These are phyloP conservation scores for Seminavis robusta DNA, from an alignment of 108 stramenopile species.

Conservation along the genomic window DNA sequence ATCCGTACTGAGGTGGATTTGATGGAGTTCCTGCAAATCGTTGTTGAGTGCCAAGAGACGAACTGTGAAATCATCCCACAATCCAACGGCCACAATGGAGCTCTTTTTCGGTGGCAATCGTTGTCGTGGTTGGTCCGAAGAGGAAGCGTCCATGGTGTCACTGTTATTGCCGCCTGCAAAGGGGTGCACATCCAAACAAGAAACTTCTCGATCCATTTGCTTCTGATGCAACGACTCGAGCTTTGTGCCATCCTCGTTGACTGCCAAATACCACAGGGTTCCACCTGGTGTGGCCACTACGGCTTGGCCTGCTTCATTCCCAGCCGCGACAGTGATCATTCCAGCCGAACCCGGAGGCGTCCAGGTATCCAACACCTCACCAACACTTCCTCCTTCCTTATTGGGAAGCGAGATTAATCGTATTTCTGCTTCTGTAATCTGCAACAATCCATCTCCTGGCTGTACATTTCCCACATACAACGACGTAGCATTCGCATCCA, in stretches of 20 bases:
- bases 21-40: slow-evolving; percentile 25
- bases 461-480: slow-evolving; percentile 26
- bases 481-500: slow-evolving; percentile 61
- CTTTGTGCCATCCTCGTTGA: slow-evolving; percentile 27
- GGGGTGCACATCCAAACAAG: slow-evolving; percentile 89
- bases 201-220: slow-evolving; percentile 89
- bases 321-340: slow-evolving; percentile 82
- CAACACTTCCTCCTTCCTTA: slow-evolving; percentile 12
- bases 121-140: not conserved
- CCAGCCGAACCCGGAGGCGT: slow-evolving; percentile 46
- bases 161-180: slow-evolving; percentile 33
- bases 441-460: too few relatives aligned
- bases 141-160: slow-evolving; percentile 45
- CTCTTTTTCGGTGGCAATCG: not conserved
- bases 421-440: slow-evolving; percentile 83
- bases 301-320: slow-evolving; percentile 86
- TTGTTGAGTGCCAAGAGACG: slow-evolving; percentile 69
- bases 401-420: too few relatives aligned
- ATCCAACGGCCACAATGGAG: slow-evolving; percentile 50
- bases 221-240: slow-evolving; percentile 26
- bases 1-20: slow-evolving; percentile 39
- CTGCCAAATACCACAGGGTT: slow-evolving; percentile 55
- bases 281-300: slow-evolving; percentile 82
- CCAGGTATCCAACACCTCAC: slow-evolving; percentile 44
- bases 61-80: slow-evolving; percentile 93